Evolutionary conservation across 352 stramenopile genomes (phyloP).

Genomic region (Phytophthora kernoviae): DNA sequence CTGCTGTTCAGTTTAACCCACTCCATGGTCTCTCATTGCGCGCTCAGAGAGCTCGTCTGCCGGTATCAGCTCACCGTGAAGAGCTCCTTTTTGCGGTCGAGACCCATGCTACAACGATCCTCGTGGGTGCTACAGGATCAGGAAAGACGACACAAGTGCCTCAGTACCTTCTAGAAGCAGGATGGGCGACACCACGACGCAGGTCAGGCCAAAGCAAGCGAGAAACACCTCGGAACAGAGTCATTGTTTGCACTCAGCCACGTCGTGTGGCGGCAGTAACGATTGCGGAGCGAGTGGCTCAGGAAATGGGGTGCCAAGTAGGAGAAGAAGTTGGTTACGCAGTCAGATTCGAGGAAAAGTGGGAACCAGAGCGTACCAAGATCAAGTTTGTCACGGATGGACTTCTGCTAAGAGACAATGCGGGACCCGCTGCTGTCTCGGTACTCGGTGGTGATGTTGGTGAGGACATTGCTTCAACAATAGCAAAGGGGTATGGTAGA

Average conservation of each 20-base stretch:
- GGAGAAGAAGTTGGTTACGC: conserved; percentile 96
- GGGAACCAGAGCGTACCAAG: conserved; percentile 82
- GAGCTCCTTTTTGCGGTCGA: conserved; percentile 93
- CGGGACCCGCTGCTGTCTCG: conserved; percentile 72
- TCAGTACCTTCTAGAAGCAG: conserved; percentile 91
- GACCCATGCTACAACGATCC: conserved; percentile 84
- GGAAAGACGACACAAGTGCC: conserved; percentile 95
- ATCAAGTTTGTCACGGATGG: conserved; percentile 99
- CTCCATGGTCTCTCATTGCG: conserved; percentile 60
- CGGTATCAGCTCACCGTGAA: conserved; percentile 87
- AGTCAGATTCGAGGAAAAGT: conserved; percentile 99
- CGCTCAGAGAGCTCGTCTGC: conserved; percentile 70
- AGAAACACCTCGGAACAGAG: conserved; percentile 19
- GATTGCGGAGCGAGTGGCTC: conserved; percentile 96
- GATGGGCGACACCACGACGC: conserved; percentile 62
- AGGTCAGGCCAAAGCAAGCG: neutral
- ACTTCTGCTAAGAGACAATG: conserved; percentile 97
- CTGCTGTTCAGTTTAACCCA: conserved; percentile 65
- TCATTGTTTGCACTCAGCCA: conserved; percentile 93
- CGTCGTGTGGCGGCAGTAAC: conserved; percentile 97
- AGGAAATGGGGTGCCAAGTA: conserved; percentile 96
- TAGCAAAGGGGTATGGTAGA: neutral
- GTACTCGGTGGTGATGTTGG: conserved; percentile 87
- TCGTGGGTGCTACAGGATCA: conserved; percentile 93
- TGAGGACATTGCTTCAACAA: conserved; percentile 9